Base-by-base conservation (phyloP, 768 basidiomycete species). In the Mycena rosella region DNA sequence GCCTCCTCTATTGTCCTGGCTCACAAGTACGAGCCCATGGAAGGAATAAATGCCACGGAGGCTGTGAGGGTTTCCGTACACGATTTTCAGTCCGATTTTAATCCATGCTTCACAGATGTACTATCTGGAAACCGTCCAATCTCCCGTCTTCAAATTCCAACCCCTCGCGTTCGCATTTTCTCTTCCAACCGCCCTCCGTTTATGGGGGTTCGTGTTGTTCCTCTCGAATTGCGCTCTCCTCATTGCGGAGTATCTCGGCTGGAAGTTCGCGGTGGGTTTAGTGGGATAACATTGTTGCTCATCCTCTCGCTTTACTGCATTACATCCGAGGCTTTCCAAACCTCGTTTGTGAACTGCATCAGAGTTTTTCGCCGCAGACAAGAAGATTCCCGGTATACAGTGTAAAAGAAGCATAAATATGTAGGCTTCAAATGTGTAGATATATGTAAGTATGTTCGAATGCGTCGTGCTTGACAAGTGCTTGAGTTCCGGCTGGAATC, bases 131-230 rank as follows among this genome's bases (percentile, higher is more conserved):
- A 75, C 79, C 5, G 80, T 82, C 44, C 74, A 75, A 26, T 84
- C 80, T 0, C 68, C 77, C 2, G 74, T 60, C 11, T 75, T 80
- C 56, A 84, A 84, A 26, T 88, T 89, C 72, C 83, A 86, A 53
- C 77, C 79, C 36, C 74, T 80, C 6, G 86, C 87, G 10, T 75
- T 91, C 24, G 78, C 79, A 0, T 89, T 85, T 70, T 79, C 87
- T 22, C 78, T 90, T 8, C 91, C 91, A 0, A 82, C 81, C 63
- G 83, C 86, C 0, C 74, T 85, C 15, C 84, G 83, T 66, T 70
- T 89, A 18, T 90, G 87, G 85, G 83, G 84, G 26, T 68, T 80
- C 29, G 24, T 78, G 7, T 29, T 73, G 2, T 76, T 84, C 57
- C 69, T 78, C 2, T 48, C 18, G 1, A 54, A 67, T 42, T 59